Evolutionary conservation across 1,284 basidiomycete genomes (phyloP), one percentile per base, ranked within the genome.

Genomic region (Cutaneotrichosporon sp.): DNA sequence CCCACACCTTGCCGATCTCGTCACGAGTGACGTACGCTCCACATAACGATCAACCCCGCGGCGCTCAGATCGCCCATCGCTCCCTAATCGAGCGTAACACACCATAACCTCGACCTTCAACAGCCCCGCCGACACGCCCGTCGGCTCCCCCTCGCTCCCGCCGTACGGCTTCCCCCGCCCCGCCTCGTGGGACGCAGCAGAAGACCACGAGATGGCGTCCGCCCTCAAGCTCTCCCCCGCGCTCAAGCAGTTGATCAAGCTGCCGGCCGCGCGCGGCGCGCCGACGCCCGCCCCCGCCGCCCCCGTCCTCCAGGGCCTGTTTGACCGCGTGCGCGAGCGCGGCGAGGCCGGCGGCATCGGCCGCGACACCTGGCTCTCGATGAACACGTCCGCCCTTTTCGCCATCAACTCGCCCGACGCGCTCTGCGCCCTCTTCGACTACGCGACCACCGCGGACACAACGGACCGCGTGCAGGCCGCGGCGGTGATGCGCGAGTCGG

Each of bases 401-500:
- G 79, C 78, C 11, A 70, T 77, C 54, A 80, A 80, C 56, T 73
- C 72, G 36, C 77, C 78, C 10, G 70, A 71, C 14, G 65, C 73
- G 11, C 22, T 79, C 11, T 71, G 72, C 50, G 67, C 66, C 25
- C 62, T 79, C 42, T 79, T 64, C 60, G 69, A 74, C 51, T 77
- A 71, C 58, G 74, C 75, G 0, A 56, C 55, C 24, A 53, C 55
- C 33, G 63, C 60, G 36, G 56, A 49, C 53, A 60, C 59, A 22
- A 43, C 54, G 56, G 61, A 53, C 31, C 65, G 65, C 50, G 63
- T 65, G 11, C 58, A 62, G 51, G 67, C 61, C 18, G 76, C 74
- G 11, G 69, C 69, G 31, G 73, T 68, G 42, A 94, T 98, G 87
- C 86, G 95, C 56, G 95, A 99, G 82, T 87, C 90, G 10, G 92